A percentile compares a stretch with the other conserved stretches of the same genome.
Evolutionary conservation across 163 green algal genomes (phyloP).

Genomic region (Prototheca wickerhamii): DNA sequence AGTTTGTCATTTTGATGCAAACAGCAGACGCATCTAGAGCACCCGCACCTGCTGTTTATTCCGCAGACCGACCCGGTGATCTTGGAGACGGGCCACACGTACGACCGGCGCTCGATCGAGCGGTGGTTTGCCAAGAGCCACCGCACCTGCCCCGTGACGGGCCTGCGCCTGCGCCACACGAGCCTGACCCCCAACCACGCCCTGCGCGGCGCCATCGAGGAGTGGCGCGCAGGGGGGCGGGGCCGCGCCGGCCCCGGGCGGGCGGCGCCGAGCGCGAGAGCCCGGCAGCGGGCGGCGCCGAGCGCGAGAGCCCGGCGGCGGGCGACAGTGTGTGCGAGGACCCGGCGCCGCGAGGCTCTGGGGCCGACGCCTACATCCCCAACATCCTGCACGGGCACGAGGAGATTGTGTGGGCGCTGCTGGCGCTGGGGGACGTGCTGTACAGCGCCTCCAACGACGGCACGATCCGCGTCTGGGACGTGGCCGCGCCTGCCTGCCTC

Average conservation of each 20-base stretch:
- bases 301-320: not conserved
- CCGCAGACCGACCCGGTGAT: conserved; percentile 63
- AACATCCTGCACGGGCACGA: conserved; percentile 66
- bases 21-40: no score
- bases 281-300: conserved; percentile 26
- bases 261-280: conserved; percentile 16
- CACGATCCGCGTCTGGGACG: conserved; percentile 90
- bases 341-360: conserved; percentile 5
- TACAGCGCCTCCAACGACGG: conserved; percentile 88
- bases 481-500: conserved; percentile 65
- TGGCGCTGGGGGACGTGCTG: conserved; percentile 58
- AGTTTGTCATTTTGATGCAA: no score
- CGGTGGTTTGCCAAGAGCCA: conserved; percentile 81
- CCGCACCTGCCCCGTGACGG: conserved; percentile 85
- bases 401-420: conserved; percentile 93
- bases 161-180: conserved; percentile 74
- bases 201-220: conserved; percentile 72
- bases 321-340: not conserved
- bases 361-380: conserved; percentile 1
- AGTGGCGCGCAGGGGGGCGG: conserved; percentile 1
- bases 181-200: conserved; percentile 90
- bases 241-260: no score
- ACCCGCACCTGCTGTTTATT: no score
- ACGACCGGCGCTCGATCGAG: conserved; percentile 84
- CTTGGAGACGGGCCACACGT: conserved; percentile 87